Conservation (phyloP, 192 early-diverging fungal genomes). For the Mortierella alpina region DNA sequence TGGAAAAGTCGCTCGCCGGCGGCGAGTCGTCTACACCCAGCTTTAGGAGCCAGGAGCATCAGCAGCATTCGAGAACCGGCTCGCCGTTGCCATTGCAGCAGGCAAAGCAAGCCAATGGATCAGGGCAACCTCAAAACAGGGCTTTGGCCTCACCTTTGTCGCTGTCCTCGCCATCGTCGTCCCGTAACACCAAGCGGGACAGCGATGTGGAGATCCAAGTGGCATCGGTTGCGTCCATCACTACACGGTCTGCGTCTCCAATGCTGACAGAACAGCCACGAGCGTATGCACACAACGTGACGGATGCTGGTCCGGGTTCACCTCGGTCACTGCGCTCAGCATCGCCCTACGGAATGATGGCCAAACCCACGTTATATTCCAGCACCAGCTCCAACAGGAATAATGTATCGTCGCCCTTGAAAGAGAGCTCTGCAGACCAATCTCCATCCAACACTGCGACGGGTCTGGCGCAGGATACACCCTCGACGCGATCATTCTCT, state of each 20-base stretch:
- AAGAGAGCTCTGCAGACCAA: neutral
- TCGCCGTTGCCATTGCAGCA: constrained; percentile 8
- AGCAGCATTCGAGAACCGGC: constrained; percentile 4
- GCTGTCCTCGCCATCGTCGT: neutral
- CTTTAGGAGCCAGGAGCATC: neutral
- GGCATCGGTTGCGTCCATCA: constrained; percentile 33
- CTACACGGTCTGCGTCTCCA: constrained; percentile 33
- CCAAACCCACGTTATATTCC: constrained; percentile 29
- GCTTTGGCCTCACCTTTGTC: constrained; percentile 8
- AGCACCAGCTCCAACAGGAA: neutral
- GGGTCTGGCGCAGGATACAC: neutral
- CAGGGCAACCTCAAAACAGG: constrained; percentile 4
- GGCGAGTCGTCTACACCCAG: neutral
- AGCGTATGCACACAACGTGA: neutral
- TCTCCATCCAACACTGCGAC: neutral
- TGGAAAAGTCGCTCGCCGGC: constrained; percentile 16
- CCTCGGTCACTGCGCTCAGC: constrained; percentile 17
- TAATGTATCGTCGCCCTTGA: constrained; percentile 13
- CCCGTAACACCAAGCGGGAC: constrained; percentile 20
- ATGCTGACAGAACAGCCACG: constrained; percentile 15
- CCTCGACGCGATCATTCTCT: constrained; percentile 20
- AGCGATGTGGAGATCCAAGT: constrained; percentile 52
- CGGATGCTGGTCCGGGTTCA: constrained; percentile 13
- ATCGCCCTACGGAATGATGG: constrained; percentile 35
- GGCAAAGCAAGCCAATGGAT: neutral